Base-by-base conservation (phyloP, 2,329 filamentous ascomycete species). In the Endoconidiophora laricicola region DNA sequence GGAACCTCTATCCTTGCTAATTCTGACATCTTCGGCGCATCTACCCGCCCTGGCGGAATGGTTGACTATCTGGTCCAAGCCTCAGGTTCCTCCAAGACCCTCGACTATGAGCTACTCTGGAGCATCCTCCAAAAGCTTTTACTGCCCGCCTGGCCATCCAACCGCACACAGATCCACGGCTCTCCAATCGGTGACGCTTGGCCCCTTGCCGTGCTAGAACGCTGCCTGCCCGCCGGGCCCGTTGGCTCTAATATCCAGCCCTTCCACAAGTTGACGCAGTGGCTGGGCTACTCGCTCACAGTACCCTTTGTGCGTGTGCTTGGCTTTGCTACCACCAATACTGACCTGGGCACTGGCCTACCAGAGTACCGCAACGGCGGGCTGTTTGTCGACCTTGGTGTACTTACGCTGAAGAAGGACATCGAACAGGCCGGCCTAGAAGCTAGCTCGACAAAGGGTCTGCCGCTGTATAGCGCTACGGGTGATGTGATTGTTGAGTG, bases 311-410 rank as follows among this genome's bases (percentile, higher is more conserved):
- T 70, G 44, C 67, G 68, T 2, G 60, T 78, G 1, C 63, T 79
- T 7, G 66, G 66, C 1, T 66, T 71, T 12, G 63, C 69, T 10
- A 76, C 75, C 62, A 65, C 62, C 6, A 75, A 74, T 37, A 62
- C 66, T 2, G 65, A 73, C 18, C 69, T 79, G 0, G 68, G 81
- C 6, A 86, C 81, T 0, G 81, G 78, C 0, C 65, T 86, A 2
- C 78, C 81, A 0, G 81, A 85, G 59, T 85, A 85, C 56, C 73
- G 81, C 48, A 85, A 85, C 52, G 81, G 81, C 2, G 81, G 81
- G 0, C 62, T 85, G 0, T 79, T 84, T 36, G 70, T 84, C 44
- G 81, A 78, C 36, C 58, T 76, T 18, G 70, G 69, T 0, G 72
- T 75, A 0, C 54, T 78, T 23, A 67, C 63, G 2, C 61, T 79